A percentile compares a stretch with the other conserved stretches of the same genome.
Evolutionary conservation across 768 basidiomycete genomes (phyloP).

Genomic region (Suillus alpinus): DNA sequence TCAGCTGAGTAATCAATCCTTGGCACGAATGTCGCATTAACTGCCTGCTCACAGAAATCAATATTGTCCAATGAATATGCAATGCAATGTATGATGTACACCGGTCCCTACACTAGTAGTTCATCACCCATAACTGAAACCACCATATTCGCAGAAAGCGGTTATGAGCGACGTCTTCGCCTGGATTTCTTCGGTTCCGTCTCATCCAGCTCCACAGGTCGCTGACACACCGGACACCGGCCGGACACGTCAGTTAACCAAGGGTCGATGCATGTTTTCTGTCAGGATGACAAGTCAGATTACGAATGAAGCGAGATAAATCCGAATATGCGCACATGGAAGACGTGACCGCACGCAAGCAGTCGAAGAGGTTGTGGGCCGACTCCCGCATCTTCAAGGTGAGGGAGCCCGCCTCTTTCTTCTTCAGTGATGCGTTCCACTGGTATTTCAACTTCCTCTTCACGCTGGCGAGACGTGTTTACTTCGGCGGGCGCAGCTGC

Average conservation of each 20-base stretch:
- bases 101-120: neutral
- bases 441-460: constrained; percentile 26
- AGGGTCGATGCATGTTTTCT: constrained; percentile 89
- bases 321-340: constrained; percentile 62
- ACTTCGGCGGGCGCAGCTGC: constrained; percentile 1
- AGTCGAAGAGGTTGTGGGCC: constrained; percentile 76
- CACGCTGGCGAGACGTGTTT: constrained; percentile 9
- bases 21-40: neutral
- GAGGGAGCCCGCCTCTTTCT: constrained; percentile 41
- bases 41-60: neutral
- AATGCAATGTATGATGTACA: constrained; percentile 6
- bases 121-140: neutral
- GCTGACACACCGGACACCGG: constrained; percentile 85
- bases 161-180: constrained; percentile 22
- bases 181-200: constrained; percentile 32
- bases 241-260: constrained; percentile 86
- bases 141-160: neutral
- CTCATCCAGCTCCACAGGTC: constrained; percentile 56
- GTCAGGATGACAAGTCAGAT: constrained; percentile 11
- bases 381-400: constrained; percentile 69
- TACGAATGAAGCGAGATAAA: constrained; percentile 1
- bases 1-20: neutral
- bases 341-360: constrained; percentile 81
- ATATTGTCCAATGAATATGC: constrained; percentile 18
- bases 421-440: constrained; percentile 40